A percentile compares a stretch with the other conserved stretches of the same genome.
These are phyloP conservation scores for Pythium apleroticum DNA, from an alignment of 352 stramenopile genomes.

Conservation along the genomic window DNA sequence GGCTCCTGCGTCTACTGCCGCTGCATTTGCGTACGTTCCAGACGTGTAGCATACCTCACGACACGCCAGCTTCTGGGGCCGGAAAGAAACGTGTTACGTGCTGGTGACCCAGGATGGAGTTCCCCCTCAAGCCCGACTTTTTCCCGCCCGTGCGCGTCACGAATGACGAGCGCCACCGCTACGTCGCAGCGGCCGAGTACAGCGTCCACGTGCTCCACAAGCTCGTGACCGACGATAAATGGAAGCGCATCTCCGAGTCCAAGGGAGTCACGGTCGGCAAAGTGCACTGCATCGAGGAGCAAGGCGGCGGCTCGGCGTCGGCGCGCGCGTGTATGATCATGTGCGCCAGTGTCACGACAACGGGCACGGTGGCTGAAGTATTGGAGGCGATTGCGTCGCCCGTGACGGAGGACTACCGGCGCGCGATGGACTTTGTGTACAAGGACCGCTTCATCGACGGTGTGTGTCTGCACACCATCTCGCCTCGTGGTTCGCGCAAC, in stretches of 20 bases:
- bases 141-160: conserved; percentile 61
- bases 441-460: conserved; percentile 58
- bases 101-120: conserved; percentile 57
- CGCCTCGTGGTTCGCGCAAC: conserved; percentile 25
- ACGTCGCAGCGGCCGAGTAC: conserved; percentile 43
- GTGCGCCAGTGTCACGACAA: conserved; percentile 53
- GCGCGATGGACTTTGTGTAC: conserved; percentile 67
- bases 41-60: background rate
- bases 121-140: conserved; percentile 69
- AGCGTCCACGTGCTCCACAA: conserved; percentile 42
- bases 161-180: conserved; percentile 43
- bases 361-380: conserved; percentile 59
- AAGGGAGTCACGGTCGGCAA: conserved; percentile 65
- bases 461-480: conserved; percentile 55
- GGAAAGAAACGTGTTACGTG: background rate
- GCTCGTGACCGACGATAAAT: conserved; percentile 49
- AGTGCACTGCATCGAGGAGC: conserved; percentile 57
- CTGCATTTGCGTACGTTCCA: background rate
- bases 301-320: conserved; percentile 1
- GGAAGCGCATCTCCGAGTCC: conserved; percentile 55
- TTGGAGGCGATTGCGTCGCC: conserved; percentile 64
- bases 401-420: conserved; percentile 66
- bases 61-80: too few species aligned
- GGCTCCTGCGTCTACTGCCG: background rate
- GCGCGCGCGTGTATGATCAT: conserved; percentile 51